A percentile compares a stretch with the other conserved stretches of the same genome.
phyloP scores from a whole-genome alignment of 257 asterid genomes.

The Asclepias syriaca region DNA sequence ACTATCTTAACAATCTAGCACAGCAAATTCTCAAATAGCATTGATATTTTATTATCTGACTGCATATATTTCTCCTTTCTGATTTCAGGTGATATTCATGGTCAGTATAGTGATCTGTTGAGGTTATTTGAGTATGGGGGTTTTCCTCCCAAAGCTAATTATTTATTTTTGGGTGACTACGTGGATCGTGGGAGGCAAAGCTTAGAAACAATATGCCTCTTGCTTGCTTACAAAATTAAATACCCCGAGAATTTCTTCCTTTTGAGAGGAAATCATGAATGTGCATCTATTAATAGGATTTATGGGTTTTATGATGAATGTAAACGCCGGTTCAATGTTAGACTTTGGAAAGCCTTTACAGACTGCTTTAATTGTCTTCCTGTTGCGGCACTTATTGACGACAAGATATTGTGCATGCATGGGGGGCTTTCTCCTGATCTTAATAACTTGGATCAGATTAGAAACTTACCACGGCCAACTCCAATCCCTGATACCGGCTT shows the following conservation, averaged over 20 bases:
- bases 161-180: constrained; percentile 36
- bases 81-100: constrained; percentile 38
- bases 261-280: constrained; percentile 38
- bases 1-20: not conserved
- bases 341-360: constrained; percentile 37
- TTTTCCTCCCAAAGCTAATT: constrained; percentile 37
- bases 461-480: constrained; percentile 37
- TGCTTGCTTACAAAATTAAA: constrained; percentile 34
- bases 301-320: constrained; percentile 40
- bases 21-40: not conserved
- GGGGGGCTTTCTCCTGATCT: constrained; percentile 44
- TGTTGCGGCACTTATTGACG: constrained; percentile 37
- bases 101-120: constrained; percentile 36
- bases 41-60: not conserved
- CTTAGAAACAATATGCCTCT: constrained; percentile 38
- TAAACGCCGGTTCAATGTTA: constrained; percentile 34
- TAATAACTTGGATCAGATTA: constrained; percentile 30
- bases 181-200: constrained; percentile 43
- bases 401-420: constrained; percentile 40
- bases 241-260: constrained; percentile 37
- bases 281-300: constrained; percentile 36
- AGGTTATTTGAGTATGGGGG: constrained; percentile 40
- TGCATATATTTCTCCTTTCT: not conserved
- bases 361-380: constrained; percentile 42
- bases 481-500: constrained; percentile 35